Conservation (phyloP, 352 stramenopile species). For the Porosira glacialis region DNA sequence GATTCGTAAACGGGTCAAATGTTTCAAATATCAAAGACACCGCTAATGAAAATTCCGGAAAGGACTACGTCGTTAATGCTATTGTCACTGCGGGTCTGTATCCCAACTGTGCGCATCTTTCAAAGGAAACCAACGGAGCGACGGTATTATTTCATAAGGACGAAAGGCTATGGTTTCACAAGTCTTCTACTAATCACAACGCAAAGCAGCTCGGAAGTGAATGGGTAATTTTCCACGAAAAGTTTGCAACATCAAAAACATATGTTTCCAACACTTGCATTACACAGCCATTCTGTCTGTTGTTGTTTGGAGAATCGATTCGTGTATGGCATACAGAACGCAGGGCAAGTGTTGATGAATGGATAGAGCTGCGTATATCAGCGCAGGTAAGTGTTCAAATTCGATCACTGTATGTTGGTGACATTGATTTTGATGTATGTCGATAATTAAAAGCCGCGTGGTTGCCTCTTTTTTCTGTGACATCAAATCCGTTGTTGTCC, state of each 20-base stretch:
- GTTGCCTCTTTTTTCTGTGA: too few species aligned
- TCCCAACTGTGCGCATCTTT: conserved; percentile 63
- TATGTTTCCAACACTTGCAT: conserved; percentile 63
- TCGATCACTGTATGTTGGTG: conserved; percentile 51
- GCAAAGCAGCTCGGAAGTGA: conserved; percentile 35
- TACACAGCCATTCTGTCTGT: conserved; percentile 59
- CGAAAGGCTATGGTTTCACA: conserved; percentile 66
- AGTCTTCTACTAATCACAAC: conserved; percentile 51
- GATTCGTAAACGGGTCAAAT: conserved; percentile 42
- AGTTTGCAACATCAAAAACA: conserved; percentile 64
- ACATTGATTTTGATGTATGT: too few species aligned
- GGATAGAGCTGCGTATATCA: conserved; percentile 65
- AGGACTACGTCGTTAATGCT: conserved; percentile 52
- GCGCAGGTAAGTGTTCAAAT: conserved; percentile 66
- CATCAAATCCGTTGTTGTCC: too few species aligned
- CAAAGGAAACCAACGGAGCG: conserved; percentile 15
- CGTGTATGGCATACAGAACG: conserved; percentile 58
- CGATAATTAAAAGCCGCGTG: too few species aligned
- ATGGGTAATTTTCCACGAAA: conserved; percentile 76
- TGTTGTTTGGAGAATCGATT: conserved; percentile 65
- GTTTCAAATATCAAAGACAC: conserved; percentile 21
- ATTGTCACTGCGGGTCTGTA: conserved; percentile 74
- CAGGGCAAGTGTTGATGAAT: conserved; percentile 65
- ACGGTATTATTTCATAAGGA: conserved; percentile 55
- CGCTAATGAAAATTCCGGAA: conserved; percentile 48